Base-by-base conservation (phyloP, 208 protist species). In the Acanthamoeba rhysodes region DNA sequence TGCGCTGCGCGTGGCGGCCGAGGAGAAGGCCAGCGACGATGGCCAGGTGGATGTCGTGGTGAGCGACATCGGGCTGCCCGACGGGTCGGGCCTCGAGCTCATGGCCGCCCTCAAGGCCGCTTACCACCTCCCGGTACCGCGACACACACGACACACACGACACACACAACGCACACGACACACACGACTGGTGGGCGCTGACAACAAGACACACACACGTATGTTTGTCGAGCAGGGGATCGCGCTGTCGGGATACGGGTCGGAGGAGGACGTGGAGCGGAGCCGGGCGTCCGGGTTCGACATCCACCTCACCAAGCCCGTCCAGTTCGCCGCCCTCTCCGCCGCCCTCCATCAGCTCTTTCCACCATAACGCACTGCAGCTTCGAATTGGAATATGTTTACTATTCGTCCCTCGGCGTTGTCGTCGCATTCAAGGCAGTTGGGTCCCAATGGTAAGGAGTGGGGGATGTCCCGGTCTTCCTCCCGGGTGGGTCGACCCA, bases 51-150 rank as follows among this genome's bases (percentile, higher is more conserved):
- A 95, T 7, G 24, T 95, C 7, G 57, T 95, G 57, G 32, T 95
- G 20, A 84, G 64, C n/a, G 93, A 95, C 93, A 88, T 95, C n/a
- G 93, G 93, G 5, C 70, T 95, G 24, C 93, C 93, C 22, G 93
- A 95, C 41, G 78, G 70, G 6, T 68, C 72, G 8, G 93, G 93
- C 29, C 62, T 91, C 41, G 29, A 80, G n/a, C 41, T 95, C 12
- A 95, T 95, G 78, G 37, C 64, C 22, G 45, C n/a, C 29, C 93
- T 95, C 20, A 68, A 68, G 62, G 34, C 34, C 53, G 22, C 12
- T 3, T 59, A 59, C 18, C 53, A 22, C 53, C 53, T 48, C 45
- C 45, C 45, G 45, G 45, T 48, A 48, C 45, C 45, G 10, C 45
- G 45, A 48, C 45, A 48, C 45, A 48, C 45, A 48, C 45, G 45